Evolutionary conservation across 176 grass and related monocot genomes (phyloP), one percentile per base, ranked within the genome.

Genomic region (Rhynchospora tenuis): DNA sequence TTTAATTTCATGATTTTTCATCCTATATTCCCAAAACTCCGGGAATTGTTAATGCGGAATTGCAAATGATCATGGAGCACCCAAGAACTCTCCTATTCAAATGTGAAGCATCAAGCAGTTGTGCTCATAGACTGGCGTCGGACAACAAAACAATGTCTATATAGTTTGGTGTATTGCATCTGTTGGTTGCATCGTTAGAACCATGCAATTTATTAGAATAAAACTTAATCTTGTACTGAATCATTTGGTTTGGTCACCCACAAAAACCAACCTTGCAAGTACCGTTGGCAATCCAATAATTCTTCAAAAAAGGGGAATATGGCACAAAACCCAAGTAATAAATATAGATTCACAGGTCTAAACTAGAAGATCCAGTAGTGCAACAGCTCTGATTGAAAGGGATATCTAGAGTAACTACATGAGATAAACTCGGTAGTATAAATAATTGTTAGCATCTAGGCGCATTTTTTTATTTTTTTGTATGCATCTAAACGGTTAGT

Each of bases 191-290:
- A 55, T 76, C 15, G 22, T 29, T 15, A 27, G 23, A 12, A 0
- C 42, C 50, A 56, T 29, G 1, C 3, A 74, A 52, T 31, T 62
- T 14, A 45, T 63, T 61, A 80, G 33, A 81, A 23, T 17, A 16
- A 44, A 64, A 63, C 42, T 29, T 45, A 80, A 38, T 45, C 7
- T 44, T 45, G 56, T 43, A 44, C 56, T 14, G 10, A 47, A 81
- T 81, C 63, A 45, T 67, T 67, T 51, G 61, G 44, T 82, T 67
- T 64, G 80, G 80, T 65, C 7, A 82, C 33, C 80, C 38, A 68
- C 58, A 82, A 64, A 67, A 82, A 66, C 80, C 80, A 67, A 64
- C 38, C 79, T 66, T 66, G 29, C 19, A 47, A 4, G 59, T 4
- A 51, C 51, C 5, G 23, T 12, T 76, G 50, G 26, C 63, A 50